Conservation (phyloP, 371 early-diverging fungal genomes). For the Mortierella sp. region DNA sequence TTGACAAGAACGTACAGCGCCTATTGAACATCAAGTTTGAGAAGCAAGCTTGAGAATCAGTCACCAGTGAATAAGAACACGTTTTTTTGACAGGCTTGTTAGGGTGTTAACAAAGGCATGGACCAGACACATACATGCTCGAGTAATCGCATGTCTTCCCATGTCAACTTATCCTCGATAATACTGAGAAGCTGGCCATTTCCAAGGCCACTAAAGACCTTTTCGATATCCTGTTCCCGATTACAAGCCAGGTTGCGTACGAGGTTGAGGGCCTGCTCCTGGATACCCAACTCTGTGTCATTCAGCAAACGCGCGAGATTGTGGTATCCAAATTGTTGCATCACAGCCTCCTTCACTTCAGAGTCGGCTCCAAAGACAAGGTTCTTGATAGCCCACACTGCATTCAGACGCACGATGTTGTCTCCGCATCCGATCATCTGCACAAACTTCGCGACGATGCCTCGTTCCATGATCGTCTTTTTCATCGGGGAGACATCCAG, state of each 20-base stretch:
- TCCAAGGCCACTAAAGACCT: slow-evolving; percentile 79
- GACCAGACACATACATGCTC: slow-evolving; percentile 56
- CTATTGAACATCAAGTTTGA: slow-evolving; percentile 35
- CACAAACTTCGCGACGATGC: slow-evolving; percentile 81
- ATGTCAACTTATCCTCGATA: slow-evolving; percentile 73
- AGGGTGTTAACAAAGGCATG: no score
- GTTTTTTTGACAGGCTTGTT: no score
- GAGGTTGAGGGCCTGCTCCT: slow-evolving; percentile 85
- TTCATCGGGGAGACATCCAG: slow-evolving; percentile 93
- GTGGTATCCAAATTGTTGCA: slow-evolving; percentile 75
- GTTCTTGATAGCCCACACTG: slow-evolving; percentile 90
- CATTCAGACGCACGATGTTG: slow-evolving; percentile 73
- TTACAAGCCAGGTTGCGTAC: slow-evolving; percentile 84
- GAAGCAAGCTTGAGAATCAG: no score
- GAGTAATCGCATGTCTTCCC: slow-evolving; percentile 52
- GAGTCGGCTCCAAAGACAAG: slow-evolving; percentile 79
- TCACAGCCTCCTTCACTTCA: slow-evolving; percentile 74
- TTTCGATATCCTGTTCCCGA: slow-evolving; percentile 73
- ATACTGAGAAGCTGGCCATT: slow-evolving; percentile 68
- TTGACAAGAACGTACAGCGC: slow-evolving; percentile 78
- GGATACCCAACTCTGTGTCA: slow-evolving; percentile 70
- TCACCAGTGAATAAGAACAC: no score
- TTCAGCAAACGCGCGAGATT: slow-evolving; percentile 68
- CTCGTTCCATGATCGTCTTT: slow-evolving; percentile 80
- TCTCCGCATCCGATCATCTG: slow-evolving; percentile 66